A percentile compares a stretch with the other conserved stretches of the same genome.
Conservation (phyloP, 257 asterid genomes). For the Solanum infundibuliforme region DNA sequence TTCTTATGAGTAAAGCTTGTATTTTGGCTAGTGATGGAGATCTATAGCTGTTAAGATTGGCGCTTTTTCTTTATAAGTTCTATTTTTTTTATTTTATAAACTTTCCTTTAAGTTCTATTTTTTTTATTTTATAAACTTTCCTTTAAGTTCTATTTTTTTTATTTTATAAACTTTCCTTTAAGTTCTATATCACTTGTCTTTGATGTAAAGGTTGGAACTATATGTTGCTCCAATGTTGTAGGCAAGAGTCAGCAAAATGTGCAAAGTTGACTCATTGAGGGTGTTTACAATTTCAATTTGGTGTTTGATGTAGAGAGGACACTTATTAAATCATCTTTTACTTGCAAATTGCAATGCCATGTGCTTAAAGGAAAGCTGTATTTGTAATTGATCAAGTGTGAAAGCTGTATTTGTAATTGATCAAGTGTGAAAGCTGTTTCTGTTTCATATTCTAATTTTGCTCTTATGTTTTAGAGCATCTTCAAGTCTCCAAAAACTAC, state of each 20-base stretch:
- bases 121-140: background rate
- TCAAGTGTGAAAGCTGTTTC: background rate
- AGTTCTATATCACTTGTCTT: background rate
- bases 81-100: background rate
- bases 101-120: background rate
- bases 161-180: background rate
- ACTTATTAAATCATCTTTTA: background rate
- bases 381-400: background rate
- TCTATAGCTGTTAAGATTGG: background rate
- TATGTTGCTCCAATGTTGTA: background rate
- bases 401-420: background rate
- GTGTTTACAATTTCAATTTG: background rate
- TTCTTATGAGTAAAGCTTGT: background rate
- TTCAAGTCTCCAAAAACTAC: conserved; percentile 79
- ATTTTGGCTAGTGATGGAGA: background rate
- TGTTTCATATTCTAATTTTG: background rate
- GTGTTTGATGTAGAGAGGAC: background rate
- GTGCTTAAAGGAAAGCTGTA: background rate
- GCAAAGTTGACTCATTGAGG: background rate
- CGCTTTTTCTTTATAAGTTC: background rate
- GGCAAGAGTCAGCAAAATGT: background rate
- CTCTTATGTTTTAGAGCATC: conserved; percentile 41
- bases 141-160: background rate
- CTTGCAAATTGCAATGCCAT: background rate
- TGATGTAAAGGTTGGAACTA: background rate